Base-by-base conservation (phyloP, 495 filamentous ascomycete species). In the Aspergillus taichungensis region DNA sequence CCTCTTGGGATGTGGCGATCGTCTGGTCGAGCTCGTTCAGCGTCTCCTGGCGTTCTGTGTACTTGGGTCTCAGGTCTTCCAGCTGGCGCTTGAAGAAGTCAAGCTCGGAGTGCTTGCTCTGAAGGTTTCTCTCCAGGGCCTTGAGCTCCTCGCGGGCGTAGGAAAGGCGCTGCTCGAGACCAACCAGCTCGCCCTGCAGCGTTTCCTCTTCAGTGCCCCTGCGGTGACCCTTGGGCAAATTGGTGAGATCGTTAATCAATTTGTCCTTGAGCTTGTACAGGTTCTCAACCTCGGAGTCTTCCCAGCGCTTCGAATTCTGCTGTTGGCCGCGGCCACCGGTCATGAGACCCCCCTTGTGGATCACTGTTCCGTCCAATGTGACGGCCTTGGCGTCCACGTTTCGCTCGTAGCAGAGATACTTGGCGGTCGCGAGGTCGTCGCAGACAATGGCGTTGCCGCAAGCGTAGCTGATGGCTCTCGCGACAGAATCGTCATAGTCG, bases 331-430 rank as follows among this genome's bases (percentile, higher is more conserved):
- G 80, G 49, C 92, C 92, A 73, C 92, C 92, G 14, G 92, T 97
- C 88, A 99, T 96, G 34, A 88, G 75, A 58, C 92, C 94, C n/a
- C 85, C 88, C 59, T 96, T 95, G 64, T 96, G 89, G 44, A 97
- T 95, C 30, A 97, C 85, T 28, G 80, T 86, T 24, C 92, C 94
- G 56, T 96, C 87, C 7, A 96, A 59, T 0, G 88, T 94, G 13
- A 99, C 91, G 13, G 91, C 89, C 61, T 95, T 95, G 27, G 91
- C 91, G 52, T 91, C 87, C 13, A 95, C 79, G 27, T 81, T 80
- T 46, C 80, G 80, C 34, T 85, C 82, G 61, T 92, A 96, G 66
- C 87, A 91, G 13, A 97, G 80, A 46, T 88, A 77, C 55, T 91
- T 94, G 30, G 92, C 92, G 14, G 88, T 83, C 4, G 80, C 72